Percentiles rank a stretch among this genome's conserved stretches.
phyloP scores from a whole-genome alignment of 1,284 basidiomycete genomes.

The Megacollybia platyphylla region DNA sequence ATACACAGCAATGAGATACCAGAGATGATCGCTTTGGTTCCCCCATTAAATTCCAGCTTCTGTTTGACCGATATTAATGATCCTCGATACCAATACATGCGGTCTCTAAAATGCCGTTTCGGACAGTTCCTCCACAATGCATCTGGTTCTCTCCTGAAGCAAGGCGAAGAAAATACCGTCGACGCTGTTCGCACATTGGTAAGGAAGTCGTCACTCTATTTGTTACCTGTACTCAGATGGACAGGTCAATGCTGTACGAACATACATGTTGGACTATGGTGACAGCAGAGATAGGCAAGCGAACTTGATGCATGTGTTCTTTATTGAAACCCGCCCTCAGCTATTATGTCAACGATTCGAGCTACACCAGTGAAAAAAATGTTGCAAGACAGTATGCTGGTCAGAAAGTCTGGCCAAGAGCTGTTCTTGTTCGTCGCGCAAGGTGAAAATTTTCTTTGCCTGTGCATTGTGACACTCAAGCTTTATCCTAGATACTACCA shows the following conservation, averaged over 20 bases:
- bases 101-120: conserved; percentile 47
- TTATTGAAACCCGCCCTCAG: conserved; percentile 16
- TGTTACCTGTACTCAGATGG: not conserved
- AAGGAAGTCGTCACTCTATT: conserved; percentile 9
- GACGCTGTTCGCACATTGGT: conserved; percentile 71
- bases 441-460: conserved; percentile 23
- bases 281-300: conserved; percentile 51
- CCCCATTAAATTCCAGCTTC: conserved; percentile 53
- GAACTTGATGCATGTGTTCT: not conserved
- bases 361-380: conserved; percentile 48
- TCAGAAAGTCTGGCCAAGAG: conserved; percentile 62
- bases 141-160: conserved; percentile 51
- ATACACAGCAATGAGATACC: conserved; percentile 44
- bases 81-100: conserved; percentile 54
- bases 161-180: conserved; percentile 80
- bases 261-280: conserved; percentile 59
- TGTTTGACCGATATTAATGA: conserved; percentile 59
- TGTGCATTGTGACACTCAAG: conserved; percentile 3
- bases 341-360: conserved; percentile 46
- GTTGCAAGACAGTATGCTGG: conserved; percentile 53
- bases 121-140: conserved; percentile 65
- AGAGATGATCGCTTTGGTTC: conserved; percentile 56
- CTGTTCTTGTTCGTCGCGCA: conserved; percentile 52
- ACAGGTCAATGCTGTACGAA: conserved; percentile 51
- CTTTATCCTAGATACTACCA: conserved; percentile 39